Conservation (phyloP, 192 early-diverging fungal genomes). For the Coemansia sp. region DNA sequence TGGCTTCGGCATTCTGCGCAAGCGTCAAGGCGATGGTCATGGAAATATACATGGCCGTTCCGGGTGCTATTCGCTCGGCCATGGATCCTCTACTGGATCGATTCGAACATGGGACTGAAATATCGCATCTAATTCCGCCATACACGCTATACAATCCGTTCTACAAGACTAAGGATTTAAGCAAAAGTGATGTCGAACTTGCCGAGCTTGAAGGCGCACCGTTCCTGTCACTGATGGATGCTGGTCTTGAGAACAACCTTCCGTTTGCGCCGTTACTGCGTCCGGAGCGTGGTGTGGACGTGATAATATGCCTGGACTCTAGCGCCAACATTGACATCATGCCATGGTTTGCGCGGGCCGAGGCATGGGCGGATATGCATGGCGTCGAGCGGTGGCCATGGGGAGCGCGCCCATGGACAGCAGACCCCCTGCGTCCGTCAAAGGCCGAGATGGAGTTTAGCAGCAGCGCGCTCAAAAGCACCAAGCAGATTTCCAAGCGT, state of each 20-base stretch:
- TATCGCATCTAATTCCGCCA: slow-evolving; percentile 64
- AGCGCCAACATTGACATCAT: slow-evolving; percentile 69
- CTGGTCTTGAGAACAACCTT: slow-evolving; percentile 78
- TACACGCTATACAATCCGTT: slow-evolving; percentile 69
- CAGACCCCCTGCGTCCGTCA: slow-evolving; percentile 39
- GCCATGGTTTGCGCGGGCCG: slow-evolving; percentile 64
- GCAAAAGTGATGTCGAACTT: background rate
- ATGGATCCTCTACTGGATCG: slow-evolving; percentile 45
- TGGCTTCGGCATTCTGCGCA: slow-evolving; percentile 47
- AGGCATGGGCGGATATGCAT: slow-evolving; percentile 59
- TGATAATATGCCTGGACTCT: slow-evolving; percentile 70
- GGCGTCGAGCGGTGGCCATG: slow-evolving; percentile 64
- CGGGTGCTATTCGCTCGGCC: slow-evolving; percentile 19
- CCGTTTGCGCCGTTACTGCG: slow-evolving; percentile 71
- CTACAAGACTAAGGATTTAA: slow-evolving; percentile 36
- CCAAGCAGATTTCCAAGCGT: slow-evolving; percentile 17
- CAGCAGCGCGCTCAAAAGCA: slow-evolving; percentile 20
- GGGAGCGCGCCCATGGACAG: slow-evolving; percentile 55
- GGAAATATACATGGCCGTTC: slow-evolving; percentile 40
- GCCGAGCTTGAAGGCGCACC: slow-evolving; percentile 29
- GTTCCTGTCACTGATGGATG: slow-evolving; percentile 68
- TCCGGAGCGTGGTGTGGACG: slow-evolving; percentile 64
- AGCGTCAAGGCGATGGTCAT: slow-evolving; percentile 47
- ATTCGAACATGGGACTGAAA: slow-evolving; percentile 54
- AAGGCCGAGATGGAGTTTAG: slow-evolving; percentile 25